A percentile compares a stretch with the other conserved stretches of the same genome.
Evolutionary conservation across 2,329 filamentous ascomycete genomes (phyloP).

Genomic region (Claviceps cyperi): DNA sequence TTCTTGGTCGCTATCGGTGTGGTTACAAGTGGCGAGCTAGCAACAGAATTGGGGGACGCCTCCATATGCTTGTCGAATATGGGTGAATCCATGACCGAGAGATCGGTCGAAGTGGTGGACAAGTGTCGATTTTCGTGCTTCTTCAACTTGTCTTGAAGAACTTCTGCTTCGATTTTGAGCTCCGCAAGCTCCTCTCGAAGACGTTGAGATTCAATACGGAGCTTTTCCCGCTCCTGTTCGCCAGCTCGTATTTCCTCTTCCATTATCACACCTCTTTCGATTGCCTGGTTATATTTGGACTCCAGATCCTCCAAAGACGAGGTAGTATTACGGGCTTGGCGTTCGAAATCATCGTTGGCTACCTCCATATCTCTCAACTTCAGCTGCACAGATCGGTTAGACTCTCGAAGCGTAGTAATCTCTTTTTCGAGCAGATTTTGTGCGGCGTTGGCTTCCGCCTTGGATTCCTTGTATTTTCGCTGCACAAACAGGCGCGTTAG

Average conservation of each 20-base stretch:
- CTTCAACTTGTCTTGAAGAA: conserved; percentile 84
- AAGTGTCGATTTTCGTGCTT: conserved; percentile 48
- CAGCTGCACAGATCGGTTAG: conserved; percentile 67
- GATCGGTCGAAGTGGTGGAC: conserved; percentile 44
- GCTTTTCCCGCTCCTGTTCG: conserved; percentile 77
- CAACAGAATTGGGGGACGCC: conserved; percentile 65
- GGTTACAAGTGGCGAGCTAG: conserved; percentile 78
- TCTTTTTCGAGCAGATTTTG: conserved; percentile 88
- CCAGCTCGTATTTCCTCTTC: conserved; percentile 87
- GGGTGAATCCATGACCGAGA: conserved; percentile 53
- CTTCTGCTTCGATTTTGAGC: conserved; percentile 86
- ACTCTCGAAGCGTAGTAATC: conserved; percentile 77
- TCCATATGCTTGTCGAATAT: conserved; percentile 59
- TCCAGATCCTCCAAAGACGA: conserved; percentile 95
- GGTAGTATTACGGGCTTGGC: conserved; percentile 87
- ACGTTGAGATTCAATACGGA: conserved; percentile 83
- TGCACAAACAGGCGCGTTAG: conserved; percentile 22
- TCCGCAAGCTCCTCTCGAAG: conserved; percentile 84
- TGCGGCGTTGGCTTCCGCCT: conserved; percentile 69
- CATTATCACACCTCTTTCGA: conserved; percentile 82
- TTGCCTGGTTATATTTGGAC: conserved; percentile 88
- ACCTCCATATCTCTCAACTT: conserved; percentile 90
- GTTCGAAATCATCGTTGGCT: conserved; percentile 94
- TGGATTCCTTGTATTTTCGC: conserved; percentile 94
- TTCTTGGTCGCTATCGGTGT: conserved; percentile 67